phyloP scores from a whole-genome alignment of 495 filamentous ascomycete genomes.

The Bacidia gigantensis region DNA sequence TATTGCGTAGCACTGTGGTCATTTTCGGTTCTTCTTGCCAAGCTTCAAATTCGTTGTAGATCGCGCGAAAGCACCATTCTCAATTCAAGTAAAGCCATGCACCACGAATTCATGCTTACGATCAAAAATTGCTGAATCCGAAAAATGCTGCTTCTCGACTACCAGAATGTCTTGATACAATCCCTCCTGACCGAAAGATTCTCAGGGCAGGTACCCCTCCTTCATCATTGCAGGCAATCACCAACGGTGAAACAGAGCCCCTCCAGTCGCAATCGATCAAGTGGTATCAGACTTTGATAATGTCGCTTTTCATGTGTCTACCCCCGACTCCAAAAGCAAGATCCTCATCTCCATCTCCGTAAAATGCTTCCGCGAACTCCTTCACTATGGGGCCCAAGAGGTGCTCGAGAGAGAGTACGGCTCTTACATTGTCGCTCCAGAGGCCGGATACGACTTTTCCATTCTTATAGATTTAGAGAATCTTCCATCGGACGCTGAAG shows the following conservation, averaged over 20 bases:
- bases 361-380: constrained; percentile 83
- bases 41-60: too few relatives aligned
- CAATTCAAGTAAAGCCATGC: not conserved
- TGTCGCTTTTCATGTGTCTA: constrained; percentile 94
- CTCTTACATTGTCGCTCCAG: constrained; percentile 71
- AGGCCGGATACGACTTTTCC: constrained; percentile 90
- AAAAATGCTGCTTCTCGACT: constrained; percentile 92
- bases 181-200: constrained; percentile 90
- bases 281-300: constrained; percentile 96
- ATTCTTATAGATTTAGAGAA: constrained; percentile 76
- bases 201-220: constrained; percentile 49
- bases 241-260: constrained; percentile 41
- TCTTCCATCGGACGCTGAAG: constrained; percentile 68
- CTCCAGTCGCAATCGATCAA: constrained; percentile 84
- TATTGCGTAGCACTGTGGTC: too few relatives aligned
- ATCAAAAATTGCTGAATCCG: too few relatives aligned
- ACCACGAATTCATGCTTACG: not conserved
- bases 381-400: constrained; percentile 80
- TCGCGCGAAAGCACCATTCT: too few relatives aligned
- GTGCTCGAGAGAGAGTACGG: constrained; percentile 93
- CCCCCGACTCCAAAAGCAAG: constrained; percentile 79
- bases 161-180: constrained; percentile 96
- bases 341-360: constrained; percentile 87
- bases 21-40: too few relatives aligned
- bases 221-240: constrained; percentile 1